phyloP scores from a whole-genome alignment of 2,329 filamentous ascomycete species.

The Alternaria sp. region DNA sequence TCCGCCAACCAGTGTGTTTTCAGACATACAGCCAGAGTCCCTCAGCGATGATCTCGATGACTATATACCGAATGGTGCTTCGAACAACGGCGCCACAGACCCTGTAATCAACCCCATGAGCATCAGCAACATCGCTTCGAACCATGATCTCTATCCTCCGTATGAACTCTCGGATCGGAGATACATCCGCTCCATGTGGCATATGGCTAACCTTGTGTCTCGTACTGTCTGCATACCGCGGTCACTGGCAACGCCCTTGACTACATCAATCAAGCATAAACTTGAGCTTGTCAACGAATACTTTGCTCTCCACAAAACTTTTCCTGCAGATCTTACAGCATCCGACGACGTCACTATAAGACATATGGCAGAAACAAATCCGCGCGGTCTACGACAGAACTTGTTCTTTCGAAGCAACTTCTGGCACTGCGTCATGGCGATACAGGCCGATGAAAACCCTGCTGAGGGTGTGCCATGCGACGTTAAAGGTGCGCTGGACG shows the following conservation, averaged over 20 bases:
- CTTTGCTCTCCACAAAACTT: slow-evolving; percentile 74
- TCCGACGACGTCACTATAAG: slow-evolving; percentile 70
- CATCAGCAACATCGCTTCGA: slow-evolving; percentile 58
- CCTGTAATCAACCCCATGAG: slow-evolving; percentile 61
- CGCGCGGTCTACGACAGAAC: slow-evolving; percentile 75
- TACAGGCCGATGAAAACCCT: slow-evolving; percentile 74
- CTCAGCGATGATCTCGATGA: slow-evolving; percentile 72
- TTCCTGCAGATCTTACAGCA: slow-evolving; percentile 74
- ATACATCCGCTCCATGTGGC: slow-evolving; percentile 81
- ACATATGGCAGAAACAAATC: slow-evolving; percentile 66
- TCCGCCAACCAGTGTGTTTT: slow-evolving; percentile 79
- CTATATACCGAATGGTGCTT: slow-evolving; percentile 69
- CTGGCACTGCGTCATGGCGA: slow-evolving; percentile 81
- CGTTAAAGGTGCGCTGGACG: slow-evolving; percentile 74
- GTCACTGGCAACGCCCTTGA: slow-evolving; percentile 76
- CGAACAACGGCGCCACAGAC: slow-evolving; percentile 45
- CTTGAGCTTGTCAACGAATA: slow-evolving; percentile 74
- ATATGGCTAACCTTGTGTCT: slow-evolving; percentile 79
- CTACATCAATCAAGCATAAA: slow-evolving; percentile 72
- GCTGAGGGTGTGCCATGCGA: slow-evolving; percentile 63
- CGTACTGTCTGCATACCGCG: slow-evolving; percentile 78
- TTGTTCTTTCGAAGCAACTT: slow-evolving; percentile 83
- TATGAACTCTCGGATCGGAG: slow-evolving; percentile 50
- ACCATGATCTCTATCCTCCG: slow-evolving; percentile 49
- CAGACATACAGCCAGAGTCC: slow-evolving; percentile 79